phyloP scores from a whole-genome alignment of 148 eudicot species.

The Heliosperma pusillum region DNA sequence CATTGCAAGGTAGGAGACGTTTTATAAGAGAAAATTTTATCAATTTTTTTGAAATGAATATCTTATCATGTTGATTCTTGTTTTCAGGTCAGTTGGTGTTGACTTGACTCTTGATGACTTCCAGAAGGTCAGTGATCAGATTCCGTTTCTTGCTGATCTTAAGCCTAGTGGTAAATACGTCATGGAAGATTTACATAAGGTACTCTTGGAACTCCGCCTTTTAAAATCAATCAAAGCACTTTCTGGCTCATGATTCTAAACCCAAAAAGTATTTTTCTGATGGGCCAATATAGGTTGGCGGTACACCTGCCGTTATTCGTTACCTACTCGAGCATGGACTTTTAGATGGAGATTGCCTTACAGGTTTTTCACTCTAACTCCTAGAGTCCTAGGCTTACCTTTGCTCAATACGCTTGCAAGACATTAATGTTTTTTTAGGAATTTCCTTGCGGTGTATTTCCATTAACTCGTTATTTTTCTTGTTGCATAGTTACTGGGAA shows the following conservation, averaged over 20 bases:
- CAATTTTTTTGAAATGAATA: neutral
- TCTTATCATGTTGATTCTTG: conserved; percentile 1
- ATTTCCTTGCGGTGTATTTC: neutral
- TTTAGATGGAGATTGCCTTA: conserved; percentile 90
- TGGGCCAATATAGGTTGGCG: conserved; percentile 62
- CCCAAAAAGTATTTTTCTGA: neutral
- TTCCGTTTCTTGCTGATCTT: conserved; percentile 96
- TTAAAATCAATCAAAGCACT: neutral
- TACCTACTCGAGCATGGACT: conserved; percentile 71
- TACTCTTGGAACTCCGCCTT: conserved; percentile 20
- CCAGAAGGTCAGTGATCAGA: conserved; percentile 86
- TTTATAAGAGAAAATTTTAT: conserved; percentile 5
- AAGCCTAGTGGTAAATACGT: conserved; percentile 99
- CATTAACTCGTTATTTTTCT: conserved; percentile 1
- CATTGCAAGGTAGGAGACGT: conserved; percentile 68
- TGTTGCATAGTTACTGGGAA: conserved; percentile 72
- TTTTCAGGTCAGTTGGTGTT: conserved; percentile 82
- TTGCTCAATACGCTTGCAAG: neutral
- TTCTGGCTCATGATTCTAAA: neutral
- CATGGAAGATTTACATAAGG: conserved; percentile 98
- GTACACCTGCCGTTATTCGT: conserved; percentile 88
- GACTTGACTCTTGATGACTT: conserved; percentile 78
- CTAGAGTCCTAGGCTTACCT: conserved; percentile 1
- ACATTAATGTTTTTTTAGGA: neutral
- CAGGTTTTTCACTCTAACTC: conserved; percentile 44